Evolutionary conservation across 2,329 filamentous ascomycete genomes (phyloP), one percentile per base, ranked within the genome.

Genomic region (Fusarium nurragi): DNA sequence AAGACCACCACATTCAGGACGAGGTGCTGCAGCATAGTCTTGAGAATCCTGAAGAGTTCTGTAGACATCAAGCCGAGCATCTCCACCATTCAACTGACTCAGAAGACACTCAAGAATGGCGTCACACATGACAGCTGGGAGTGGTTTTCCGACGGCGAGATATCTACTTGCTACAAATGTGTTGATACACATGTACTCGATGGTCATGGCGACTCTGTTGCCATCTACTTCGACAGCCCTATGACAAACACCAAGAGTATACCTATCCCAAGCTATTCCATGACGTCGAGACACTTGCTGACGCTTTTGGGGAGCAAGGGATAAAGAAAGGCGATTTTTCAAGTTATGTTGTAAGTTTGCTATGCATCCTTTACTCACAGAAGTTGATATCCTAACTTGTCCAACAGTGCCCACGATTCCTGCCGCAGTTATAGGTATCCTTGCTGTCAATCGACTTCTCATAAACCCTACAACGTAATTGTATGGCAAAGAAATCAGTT

Each of bases 321-420:
- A 90, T 97, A 6, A 83, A 83, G 67, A 92, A 86, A 76, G 93
- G 94, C 2, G 92, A 97, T 79, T 90, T 95, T 1, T 92, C 97
- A 7, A 84, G 64, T 86, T 97, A 25, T 98, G 97, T 77, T 97
- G 90, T 92, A 77, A 75, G 87, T 77, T n/a, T 19, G 28, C 26
- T n/a, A 39, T 6, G 4, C n/a, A 22, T 13, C 10, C 10, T 36
- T 30, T n/a, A 12, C 19, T 25, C 4, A 8, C 16, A 47, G 28
- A 18, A 34, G 19, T 25, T 25, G 11, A n/a, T 14, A 36, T 44
- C 19, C 32, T 56, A 34, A 62, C 32, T 22, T n/a, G 7, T 7
- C 22, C 18, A 25, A 49, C n/a, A 92, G 90, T 97, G 94, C 94
- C 94, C 52, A 97, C 97, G 94, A 92, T 97, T 39, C 94, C 94